These are phyloP conservation scores for Sanguinoderma infundibulare DNA, from an alignment of 1,284 basidiomycete species.

Conservation along the genomic window DNA sequence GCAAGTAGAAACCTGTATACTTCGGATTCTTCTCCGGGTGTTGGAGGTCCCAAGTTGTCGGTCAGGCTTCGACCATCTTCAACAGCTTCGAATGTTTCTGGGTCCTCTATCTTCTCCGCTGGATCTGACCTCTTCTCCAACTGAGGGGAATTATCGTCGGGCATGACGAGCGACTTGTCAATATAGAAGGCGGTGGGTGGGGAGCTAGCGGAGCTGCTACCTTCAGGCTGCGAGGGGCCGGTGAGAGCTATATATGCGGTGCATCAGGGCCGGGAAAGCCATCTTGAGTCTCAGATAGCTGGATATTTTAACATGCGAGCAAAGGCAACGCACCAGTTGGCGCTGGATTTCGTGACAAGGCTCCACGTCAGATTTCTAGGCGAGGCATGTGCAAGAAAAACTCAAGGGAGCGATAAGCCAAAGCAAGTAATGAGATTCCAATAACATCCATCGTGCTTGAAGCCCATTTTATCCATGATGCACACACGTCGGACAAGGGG, in stretches of 20 bases:
- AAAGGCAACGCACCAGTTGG: too few relatives aligned
- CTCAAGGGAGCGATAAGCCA: too few relatives aligned
- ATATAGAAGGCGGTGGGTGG: background rate
- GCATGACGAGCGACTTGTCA: background rate
- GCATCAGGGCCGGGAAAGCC: background rate
- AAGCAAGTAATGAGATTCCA: too few relatives aligned
- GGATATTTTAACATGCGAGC: background rate
- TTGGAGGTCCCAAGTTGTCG: background rate
- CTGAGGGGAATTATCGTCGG: background rate
- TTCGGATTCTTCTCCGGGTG: background rate
- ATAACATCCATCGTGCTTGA: too few relatives aligned
- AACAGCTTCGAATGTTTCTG: background rate
- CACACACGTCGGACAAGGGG: too few relatives aligned
- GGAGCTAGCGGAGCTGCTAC: background rate
- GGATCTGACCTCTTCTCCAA: background rate
- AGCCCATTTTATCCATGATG: too few relatives aligned
- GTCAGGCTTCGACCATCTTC: background rate
- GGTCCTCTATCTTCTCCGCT: background rate
- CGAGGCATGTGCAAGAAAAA: too few relatives aligned
- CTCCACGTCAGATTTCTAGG: too few relatives aligned
- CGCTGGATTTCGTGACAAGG: too few relatives aligned
- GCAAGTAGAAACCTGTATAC: conserved; percentile 6
- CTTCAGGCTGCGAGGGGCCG: background rate
- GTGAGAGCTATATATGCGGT: background rate
- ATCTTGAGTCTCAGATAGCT: background rate